These are phyloP conservation scores for Plenodomus biglobosus DNA, from an alignment of 2,329 filamentous ascomycete genomes.

Conservation along the genomic window DNA sequence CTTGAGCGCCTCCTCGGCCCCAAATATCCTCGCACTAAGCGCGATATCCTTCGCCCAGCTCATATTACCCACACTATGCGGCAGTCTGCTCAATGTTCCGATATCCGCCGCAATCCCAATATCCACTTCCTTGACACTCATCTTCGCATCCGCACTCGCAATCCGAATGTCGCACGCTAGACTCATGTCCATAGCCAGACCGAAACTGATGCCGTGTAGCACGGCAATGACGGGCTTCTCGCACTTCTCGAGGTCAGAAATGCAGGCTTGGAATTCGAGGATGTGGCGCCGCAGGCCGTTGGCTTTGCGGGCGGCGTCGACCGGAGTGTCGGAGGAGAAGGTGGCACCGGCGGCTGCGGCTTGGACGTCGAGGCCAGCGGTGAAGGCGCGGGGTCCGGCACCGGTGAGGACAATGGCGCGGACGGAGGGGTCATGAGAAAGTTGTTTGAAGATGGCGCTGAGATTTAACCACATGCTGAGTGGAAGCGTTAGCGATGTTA, in stretches of 20 bases:
- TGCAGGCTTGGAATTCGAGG: slow-evolving; percentile 75
- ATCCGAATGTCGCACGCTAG: slow-evolving; percentile 72
- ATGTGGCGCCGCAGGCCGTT: slow-evolving; percentile 64
- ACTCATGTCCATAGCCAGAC: slow-evolving; percentile 54
- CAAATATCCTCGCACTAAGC: slow-evolving; percentile 70
- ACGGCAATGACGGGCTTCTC: slow-evolving; percentile 65
- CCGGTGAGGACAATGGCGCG: slow-evolving; percentile 79
- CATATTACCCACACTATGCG: slow-evolving; percentile 69
- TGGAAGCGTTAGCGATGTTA: background rate
- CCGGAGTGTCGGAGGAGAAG: slow-evolving; percentile 40
- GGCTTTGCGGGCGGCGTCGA: slow-evolving; percentile 64
- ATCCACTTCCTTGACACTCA: slow-evolving; percentile 80
- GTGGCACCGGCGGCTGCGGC: slow-evolving; percentile 61
- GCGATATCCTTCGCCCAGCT: slow-evolving; percentile 81
- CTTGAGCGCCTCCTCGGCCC: slow-evolving; percentile 66
- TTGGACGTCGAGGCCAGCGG: slow-evolving; percentile 78
- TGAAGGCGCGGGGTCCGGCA: slow-evolving; percentile 81
- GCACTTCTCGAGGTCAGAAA: slow-evolving; percentile 77
- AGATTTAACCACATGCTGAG: slow-evolving; percentile 81
- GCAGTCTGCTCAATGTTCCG: slow-evolving; percentile 71
- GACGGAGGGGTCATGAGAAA: slow-evolving; percentile 71
- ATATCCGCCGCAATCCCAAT: slow-evolving; percentile 80
- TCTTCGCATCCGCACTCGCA: slow-evolving; percentile 59
- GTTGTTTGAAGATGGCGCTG: slow-evolving; percentile 67
- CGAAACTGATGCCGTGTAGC: slow-evolving; percentile 41